Evolutionary conservation across 2,329 filamentous ascomycete genomes (phyloP).

Genomic region (Sporothrix pallida): DNA sequence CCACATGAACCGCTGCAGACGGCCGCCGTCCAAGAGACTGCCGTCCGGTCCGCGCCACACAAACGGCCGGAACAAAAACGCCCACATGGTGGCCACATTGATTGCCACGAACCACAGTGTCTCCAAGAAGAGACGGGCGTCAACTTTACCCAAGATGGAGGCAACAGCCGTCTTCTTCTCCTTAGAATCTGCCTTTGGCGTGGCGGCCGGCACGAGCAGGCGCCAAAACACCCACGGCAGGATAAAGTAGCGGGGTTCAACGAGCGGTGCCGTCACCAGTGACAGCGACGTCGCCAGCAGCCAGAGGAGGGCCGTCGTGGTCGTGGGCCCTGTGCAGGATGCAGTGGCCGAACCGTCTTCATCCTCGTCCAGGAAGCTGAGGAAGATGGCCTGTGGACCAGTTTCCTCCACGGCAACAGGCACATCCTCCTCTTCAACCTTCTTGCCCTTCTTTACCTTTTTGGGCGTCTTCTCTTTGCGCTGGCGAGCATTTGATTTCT

Average conservation of each 20-base stretch:
- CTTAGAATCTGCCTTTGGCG: neutral
- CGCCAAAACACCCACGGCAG: constrained; percentile 94
- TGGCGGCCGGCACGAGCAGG: constrained; percentile 68
- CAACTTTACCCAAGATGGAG: constrained; percentile 42
- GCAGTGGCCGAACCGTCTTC: constrained; percentile 41
- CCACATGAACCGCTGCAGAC: constrained; percentile 83
- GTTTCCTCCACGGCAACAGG: neutral
- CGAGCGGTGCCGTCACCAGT: constrained; percentile 84
- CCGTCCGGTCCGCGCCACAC: constrained; percentile 65
- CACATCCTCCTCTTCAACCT: neutral
- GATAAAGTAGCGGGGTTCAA: constrained; percentile 96
- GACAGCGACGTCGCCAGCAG: constrained; percentile 76
- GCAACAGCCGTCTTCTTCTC: constrained; percentile 8
- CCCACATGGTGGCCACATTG: constrained; percentile 69
- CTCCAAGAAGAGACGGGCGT: constrained; percentile 63
- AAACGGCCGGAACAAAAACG: constrained; percentile 73
- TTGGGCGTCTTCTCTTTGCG: constrained; percentile 27
- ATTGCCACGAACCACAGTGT: constrained; percentile 71
- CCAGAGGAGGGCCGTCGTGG: constrained; percentile 62
- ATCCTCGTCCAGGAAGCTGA: constrained; percentile 39
- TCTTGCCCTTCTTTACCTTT: neutral
- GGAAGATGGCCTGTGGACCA: constrained; percentile 23
- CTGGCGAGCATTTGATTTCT: constrained; percentile 1
- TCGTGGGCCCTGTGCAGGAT: constrained; percentile 45
- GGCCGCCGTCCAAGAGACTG: constrained; percentile 58